These are phyloP conservation scores for Cinnamomum chago DNA, from an alignment of 164 flowering plant species.

Conservation along the genomic window DNA sequence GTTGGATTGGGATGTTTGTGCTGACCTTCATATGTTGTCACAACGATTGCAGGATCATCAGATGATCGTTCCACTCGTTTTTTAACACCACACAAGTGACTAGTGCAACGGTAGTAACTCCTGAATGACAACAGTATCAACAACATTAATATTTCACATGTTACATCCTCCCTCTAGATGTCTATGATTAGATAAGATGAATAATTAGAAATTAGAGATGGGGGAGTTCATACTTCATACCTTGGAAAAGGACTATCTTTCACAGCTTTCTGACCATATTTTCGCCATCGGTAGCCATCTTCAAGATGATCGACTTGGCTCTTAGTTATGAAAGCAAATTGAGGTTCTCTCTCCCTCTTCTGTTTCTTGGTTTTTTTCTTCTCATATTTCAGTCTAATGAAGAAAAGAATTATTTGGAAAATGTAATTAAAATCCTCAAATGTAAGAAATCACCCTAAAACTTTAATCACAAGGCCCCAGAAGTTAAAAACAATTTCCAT, in stretches of 20 bases:
- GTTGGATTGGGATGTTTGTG: slow-evolving; percentile 72
- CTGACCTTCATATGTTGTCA: slow-evolving; percentile 88
- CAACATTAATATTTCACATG: background rate
- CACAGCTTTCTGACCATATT: slow-evolving; percentile 94
- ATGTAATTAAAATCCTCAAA: background rate
- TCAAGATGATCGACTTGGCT: slow-evolving; percentile 84
- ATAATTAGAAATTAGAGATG: background rate
- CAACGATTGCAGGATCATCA: slow-evolving; percentile 64
- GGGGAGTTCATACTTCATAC: slow-evolving; percentile 28
- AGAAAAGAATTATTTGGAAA: background rate
- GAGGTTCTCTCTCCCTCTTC: slow-evolving; percentile 65
- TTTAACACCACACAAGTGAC: slow-evolving; percentile 72
- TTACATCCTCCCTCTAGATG: background rate
- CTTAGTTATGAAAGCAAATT: slow-evolving; percentile 93
- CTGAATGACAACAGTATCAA: slow-evolving; percentile 24
- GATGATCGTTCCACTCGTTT: slow-evolving; percentile 83
- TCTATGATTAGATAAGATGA: background rate
- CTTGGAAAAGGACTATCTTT: slow-evolving; percentile 93
- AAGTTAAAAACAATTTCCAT: too few relatives aligned
- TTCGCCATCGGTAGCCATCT: slow-evolving; percentile 91
- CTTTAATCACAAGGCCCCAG: too few relatives aligned
- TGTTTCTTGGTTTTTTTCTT: slow-evolving; percentile 79
- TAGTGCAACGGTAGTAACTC: slow-evolving; percentile 95
- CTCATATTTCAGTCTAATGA: slow-evolving; percentile 51
- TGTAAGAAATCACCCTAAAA: too few relatives aligned